phyloP scores from a whole-genome alignment of 2,329 filamentous ascomycete genomes.

The Penicillium sp. region DNA sequence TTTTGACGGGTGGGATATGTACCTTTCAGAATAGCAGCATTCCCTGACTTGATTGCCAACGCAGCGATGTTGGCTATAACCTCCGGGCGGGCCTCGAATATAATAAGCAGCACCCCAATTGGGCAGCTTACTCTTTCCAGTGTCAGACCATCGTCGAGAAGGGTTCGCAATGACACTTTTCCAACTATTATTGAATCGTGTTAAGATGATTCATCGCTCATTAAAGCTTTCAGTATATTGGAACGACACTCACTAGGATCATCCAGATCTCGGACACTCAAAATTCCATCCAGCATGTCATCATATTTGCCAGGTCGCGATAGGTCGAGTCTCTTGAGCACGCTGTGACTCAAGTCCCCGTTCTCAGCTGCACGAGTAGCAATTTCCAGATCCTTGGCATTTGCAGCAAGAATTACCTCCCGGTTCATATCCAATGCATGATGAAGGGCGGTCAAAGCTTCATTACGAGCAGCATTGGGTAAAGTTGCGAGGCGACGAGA shows the following conservation, averaged over 20 bases:
- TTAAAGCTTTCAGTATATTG: not conserved
- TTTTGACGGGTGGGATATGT: not conserved
- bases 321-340: conserved; percentile 85
- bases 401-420: conserved; percentile 79
- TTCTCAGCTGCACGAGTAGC: conserved; percentile 71
- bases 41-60: conserved; percentile 93
- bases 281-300: conserved; percentile 93
- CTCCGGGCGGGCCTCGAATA: conserved; percentile 96
- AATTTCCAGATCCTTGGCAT: conserved; percentile 74
- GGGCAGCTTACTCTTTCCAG: conserved; percentile 89
- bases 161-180: conserved; percentile 76
- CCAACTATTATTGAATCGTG: conserved; percentile 60
- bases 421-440: conserved; percentile 68
- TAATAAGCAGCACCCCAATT: conserved; percentile 95
- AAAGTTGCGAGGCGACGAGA: conserved; percentile 82
- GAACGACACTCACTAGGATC: conserved; percentile 74
- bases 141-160: conserved; percentile 79
- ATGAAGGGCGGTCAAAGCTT: conserved; percentile 80
- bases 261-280: conserved; percentile 78
- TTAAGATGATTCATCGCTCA: conserved; percentile 11
- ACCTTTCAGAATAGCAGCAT: conserved; percentile 94
- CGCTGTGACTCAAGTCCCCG: conserved; percentile 74
- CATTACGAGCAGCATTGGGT: conserved; percentile 72
- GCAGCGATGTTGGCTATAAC: conserved; percentile 98
- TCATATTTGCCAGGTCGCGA: conserved; percentile 88